phyloP scores from a whole-genome alignment of 129 eudicot genomes.

The Chrysanthemum seticuspe region DNA sequence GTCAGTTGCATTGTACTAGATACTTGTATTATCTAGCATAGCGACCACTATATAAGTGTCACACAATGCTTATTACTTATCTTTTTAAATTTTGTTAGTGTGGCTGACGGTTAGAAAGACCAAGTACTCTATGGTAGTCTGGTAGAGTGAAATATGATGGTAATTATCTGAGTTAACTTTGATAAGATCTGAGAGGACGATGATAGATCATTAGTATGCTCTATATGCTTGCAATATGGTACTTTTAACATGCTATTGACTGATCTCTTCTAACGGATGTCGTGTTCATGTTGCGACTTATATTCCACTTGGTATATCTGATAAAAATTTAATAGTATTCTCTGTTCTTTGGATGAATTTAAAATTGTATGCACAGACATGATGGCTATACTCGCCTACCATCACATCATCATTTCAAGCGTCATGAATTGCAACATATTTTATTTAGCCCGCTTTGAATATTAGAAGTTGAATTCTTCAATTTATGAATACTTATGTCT shows the following conservation, averaged over 20 bases:
- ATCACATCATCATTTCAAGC: not conserved
- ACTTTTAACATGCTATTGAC: too few relatives aligned
- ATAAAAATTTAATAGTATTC: too few relatives aligned
- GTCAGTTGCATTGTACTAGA: too few relatives aligned
- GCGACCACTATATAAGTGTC: not conserved
- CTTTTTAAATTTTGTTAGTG: not conserved
- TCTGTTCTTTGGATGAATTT: too few relatives aligned
- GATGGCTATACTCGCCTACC: not conserved
- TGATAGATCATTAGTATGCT: too few relatives aligned
- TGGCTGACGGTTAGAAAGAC: not conserved
- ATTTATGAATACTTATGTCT: not conserved
- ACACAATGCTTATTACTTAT: not conserved
- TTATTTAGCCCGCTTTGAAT: not conserved
- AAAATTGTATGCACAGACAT: not conserved
- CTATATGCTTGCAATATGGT: too few relatives aligned
- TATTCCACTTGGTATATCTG: too few relatives aligned
- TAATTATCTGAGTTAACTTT: not conserved
- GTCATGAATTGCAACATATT: not conserved
- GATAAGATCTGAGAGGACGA: not conserved
- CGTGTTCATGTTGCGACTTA: too few relatives aligned
- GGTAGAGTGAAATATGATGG: not conserved
- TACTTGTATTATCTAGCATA: too few relatives aligned
- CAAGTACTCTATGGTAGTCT: not conserved
- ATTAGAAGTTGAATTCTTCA: conserved; percentile 6
- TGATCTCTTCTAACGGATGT: too few relatives aligned